phyloP scores from a whole-genome alignment of 1,139 yeast genomes.

The Debaryomyces coudertii region DNA sequence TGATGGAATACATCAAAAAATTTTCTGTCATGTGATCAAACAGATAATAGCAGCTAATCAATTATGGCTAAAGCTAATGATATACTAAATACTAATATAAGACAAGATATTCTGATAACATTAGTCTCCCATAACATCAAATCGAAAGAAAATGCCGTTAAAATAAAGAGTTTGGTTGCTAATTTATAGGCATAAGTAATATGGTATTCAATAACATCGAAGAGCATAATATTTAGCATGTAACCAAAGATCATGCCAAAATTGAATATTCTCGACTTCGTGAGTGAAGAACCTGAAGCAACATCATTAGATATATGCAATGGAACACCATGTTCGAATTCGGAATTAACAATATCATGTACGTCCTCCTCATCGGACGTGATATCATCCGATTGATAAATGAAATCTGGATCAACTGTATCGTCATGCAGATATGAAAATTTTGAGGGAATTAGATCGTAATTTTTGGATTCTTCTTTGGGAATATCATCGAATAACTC shows the following conservation, averaged over 20 bases:
- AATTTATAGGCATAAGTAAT: neutral
- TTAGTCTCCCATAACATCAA: slow-evolving; percentile 11
- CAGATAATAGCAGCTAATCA: slow-evolving; percentile 9
- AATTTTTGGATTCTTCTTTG: neutral
- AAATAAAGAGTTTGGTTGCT: neutral
- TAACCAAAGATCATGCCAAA: slow-evolving; percentile 5
- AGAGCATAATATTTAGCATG: slow-evolving; percentile 6
- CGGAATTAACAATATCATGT: slow-evolving; percentile 9
- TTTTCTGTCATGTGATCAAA: slow-evolving; percentile 12
- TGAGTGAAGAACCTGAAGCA: neutral
- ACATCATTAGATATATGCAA: neutral
- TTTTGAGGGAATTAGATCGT: neutral
- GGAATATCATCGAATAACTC: neutral
- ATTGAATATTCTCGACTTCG: slow-evolving; percentile 1
- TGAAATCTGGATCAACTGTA: neutral
- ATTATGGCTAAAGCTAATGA: slow-evolving; percentile 9
- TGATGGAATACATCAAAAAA: slow-evolving; percentile 9
- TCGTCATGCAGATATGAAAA: neutral
- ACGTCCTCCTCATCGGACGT: slow-evolving; percentile 9
- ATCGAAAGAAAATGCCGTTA: slow-evolving; percentile 6
- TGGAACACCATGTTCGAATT: neutral
- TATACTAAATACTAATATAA: slow-evolving; percentile 9
- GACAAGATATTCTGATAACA: slow-evolving; percentile 9
- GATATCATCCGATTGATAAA: slow-evolving; percentile 5
- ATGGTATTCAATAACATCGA: slow-evolving; percentile 2